Conservation (phyloP, 352 stramenopile species). For the Phytophthora pseudosyringae region DNA sequence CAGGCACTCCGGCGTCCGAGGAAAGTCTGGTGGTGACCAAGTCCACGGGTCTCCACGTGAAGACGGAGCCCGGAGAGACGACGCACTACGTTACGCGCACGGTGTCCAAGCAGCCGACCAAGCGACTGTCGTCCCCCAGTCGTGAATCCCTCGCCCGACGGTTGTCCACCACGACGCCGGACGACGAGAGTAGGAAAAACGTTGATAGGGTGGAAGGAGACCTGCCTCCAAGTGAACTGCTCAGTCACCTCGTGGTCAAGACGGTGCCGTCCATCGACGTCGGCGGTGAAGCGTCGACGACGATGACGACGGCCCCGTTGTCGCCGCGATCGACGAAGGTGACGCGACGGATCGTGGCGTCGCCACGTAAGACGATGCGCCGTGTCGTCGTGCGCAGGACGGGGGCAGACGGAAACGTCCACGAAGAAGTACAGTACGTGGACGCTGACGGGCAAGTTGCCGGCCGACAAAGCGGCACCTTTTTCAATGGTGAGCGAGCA, state of each 20-base stretch:
- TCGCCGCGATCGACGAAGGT: slow-evolving; percentile 25
- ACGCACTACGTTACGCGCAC: slow-evolving; percentile 11
- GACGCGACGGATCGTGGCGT: slow-evolving; percentile 29
- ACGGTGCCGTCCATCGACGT: slow-evolving; percentile 15
- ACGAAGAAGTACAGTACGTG: slow-evolving; percentile 32
- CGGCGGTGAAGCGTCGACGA: not conserved
- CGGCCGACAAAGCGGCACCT: slow-evolving; percentile 4
- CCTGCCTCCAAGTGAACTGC: slow-evolving; percentile 7
- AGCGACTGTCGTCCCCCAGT: slow-evolving; percentile 43
- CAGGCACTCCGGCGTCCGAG: slow-evolving; percentile 26
- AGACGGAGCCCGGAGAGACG: slow-evolving; percentile 1
- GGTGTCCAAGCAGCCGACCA: slow-evolving; percentile 34
- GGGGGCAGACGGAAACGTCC: slow-evolving; percentile 23
- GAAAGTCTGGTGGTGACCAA: not conserved
- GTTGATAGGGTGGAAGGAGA: slow-evolving; percentile 15
- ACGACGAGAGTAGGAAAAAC: slow-evolving; percentile 4
- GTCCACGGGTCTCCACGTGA: not conserved
- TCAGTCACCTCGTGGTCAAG: slow-evolving; percentile 33
- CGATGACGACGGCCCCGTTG: slow-evolving; percentile 13
- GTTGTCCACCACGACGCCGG: slow-evolving; percentile 5
- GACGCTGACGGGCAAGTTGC: slow-evolving; percentile 25
- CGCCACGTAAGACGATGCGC: slow-evolving; percentile 31
- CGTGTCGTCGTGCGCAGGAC: slow-evolving; percentile 28
- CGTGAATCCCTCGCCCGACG: slow-evolving; percentile 32
- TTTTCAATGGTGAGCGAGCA: slow-evolving; percentile 18